A percentile compares a stretch with the other conserved stretches of the same genome.
These are phyloP conservation scores for Colletotrichum shisoi DNA, from an alignment of 2,329 filamentous ascomycete species.

Conservation along the genomic window DNA sequence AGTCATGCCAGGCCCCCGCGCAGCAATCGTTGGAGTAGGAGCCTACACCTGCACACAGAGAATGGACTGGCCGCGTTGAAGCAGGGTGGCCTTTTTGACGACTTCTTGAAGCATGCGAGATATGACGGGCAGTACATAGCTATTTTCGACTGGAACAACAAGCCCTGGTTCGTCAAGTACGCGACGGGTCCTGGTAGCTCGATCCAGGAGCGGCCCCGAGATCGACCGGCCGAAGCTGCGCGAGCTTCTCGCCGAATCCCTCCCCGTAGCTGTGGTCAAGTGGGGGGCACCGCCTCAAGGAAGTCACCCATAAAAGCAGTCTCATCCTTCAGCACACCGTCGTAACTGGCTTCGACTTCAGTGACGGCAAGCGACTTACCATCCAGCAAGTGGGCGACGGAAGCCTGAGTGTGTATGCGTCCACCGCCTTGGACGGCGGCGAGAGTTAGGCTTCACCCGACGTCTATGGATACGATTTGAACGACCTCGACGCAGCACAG, in stretches of 20 bases:
- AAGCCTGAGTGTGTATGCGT: constrained; percentile 53
- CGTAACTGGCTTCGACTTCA: constrained; percentile 51
- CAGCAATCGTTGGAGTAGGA: constrained; percentile 60
- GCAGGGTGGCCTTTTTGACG: constrained; percentile 58
- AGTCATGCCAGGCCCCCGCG: constrained; percentile 40
- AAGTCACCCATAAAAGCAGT: constrained; percentile 47
- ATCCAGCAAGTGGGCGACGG: constrained; percentile 58
- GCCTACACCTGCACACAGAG: constrained; percentile 61
- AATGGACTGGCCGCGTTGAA: constrained; percentile 61
- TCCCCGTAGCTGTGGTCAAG: constrained; percentile 55
- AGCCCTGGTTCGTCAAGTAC: constrained; percentile 45
- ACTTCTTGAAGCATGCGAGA: constrained; percentile 60
- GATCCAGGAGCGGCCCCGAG: constrained; percentile 57
- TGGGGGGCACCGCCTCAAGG: constrained; percentile 58
- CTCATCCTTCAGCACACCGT: constrained; percentile 52
- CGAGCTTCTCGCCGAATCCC: constrained; percentile 55
- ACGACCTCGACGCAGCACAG: constrained; percentile 51
- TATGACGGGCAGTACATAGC: constrained; percentile 61
- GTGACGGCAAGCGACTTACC: constrained; percentile 53
- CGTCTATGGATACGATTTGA: constrained; percentile 56
- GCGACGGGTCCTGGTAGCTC: constrained; percentile 40
- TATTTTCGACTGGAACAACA: constrained; percentile 55
- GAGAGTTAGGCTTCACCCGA: constrained; percentile 49
- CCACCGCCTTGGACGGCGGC: constrained; percentile 49
- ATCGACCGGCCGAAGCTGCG: constrained; percentile 60